These are phyloP conservation scores for Stephania yunnanensis DNA, from an alignment of 164 flowering plant species.

Conservation along the genomic window DNA sequence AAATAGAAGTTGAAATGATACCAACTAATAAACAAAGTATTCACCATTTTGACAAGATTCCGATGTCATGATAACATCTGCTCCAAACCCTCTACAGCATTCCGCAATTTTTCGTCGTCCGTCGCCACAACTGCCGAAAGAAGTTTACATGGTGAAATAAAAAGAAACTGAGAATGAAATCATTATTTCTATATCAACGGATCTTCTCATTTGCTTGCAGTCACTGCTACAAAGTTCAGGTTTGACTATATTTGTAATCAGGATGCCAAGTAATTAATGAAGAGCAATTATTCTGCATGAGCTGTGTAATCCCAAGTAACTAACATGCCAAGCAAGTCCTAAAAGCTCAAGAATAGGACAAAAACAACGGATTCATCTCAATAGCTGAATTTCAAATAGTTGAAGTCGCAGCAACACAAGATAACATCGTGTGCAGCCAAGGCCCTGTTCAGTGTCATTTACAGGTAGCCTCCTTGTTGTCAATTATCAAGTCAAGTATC, in stretches of 20 bases:
- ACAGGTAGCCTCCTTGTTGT: not conserved
- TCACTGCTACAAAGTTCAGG: not conserved
- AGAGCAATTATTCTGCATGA: not conserved
- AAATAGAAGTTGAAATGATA: constrained; percentile 3
- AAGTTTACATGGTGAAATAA: constrained; percentile 6
- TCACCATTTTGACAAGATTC: constrained; percentile 87
- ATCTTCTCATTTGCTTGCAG: not conserved
- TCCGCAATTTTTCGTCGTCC: constrained; percentile 90
- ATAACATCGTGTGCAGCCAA: not conserved
- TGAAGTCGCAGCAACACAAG: not conserved
- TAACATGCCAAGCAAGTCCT: not conserved
- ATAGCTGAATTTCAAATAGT: not conserved
- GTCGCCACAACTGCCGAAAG: constrained; percentile 77
- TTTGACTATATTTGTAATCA: not conserved
- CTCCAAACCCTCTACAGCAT: constrained; percentile 89
- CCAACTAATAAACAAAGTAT: not conserved
- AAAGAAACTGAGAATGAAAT: not conserved
- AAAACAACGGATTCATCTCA: not conserved
- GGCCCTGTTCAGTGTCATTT: not conserved
- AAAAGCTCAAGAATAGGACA: not conserved
- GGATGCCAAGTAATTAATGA: not conserved
- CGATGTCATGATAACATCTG: constrained; percentile 94
- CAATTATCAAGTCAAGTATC: not conserved
- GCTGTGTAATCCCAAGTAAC: not conserved
- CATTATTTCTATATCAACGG: not conserved